phyloP scores from a whole-genome alignment of 192 early-diverging fungal genomes.

The Obelidium mucronatum region DNA sequence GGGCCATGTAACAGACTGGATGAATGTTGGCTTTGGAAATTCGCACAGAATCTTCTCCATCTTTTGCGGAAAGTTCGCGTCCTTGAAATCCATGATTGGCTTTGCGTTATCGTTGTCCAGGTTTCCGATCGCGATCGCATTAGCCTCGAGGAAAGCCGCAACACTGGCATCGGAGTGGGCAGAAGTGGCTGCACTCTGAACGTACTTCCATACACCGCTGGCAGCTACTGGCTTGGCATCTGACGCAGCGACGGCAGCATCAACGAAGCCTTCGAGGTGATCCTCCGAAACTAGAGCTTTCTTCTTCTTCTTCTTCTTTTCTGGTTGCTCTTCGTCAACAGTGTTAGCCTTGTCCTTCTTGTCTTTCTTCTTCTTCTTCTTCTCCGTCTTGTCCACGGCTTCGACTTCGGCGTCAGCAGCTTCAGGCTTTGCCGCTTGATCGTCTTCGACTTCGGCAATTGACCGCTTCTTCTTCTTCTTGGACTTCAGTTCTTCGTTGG shows the following conservation, averaged over 20 bases:
- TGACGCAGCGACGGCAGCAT: not conserved
- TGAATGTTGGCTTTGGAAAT: constrained; percentile 89
- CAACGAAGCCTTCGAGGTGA: not conserved
- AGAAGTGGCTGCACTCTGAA: not conserved
- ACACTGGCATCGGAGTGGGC: constrained; percentile 28
- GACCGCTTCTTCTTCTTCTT: constrained; percentile 43
- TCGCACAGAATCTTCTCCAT: constrained; percentile 68
- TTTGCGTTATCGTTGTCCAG: constrained; percentile 22
- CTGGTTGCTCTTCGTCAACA: constrained; percentile 22
- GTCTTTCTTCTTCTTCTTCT: constrained; percentile 46
- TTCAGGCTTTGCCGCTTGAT: constrained; percentile 9
- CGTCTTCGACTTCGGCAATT: constrained; percentile 24
- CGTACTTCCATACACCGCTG: constrained; percentile 11
- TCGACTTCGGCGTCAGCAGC: constrained; percentile 22
- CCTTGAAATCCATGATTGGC: constrained; percentile 79
- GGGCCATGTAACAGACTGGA: constrained; percentile 95
- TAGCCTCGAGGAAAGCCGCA: constrained; percentile 44
- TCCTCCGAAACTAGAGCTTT: constrained; percentile 25
- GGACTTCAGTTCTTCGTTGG: constrained; percentile 22
- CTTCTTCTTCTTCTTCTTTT: constrained; percentile 63
- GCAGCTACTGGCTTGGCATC: not conserved
- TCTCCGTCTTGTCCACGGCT: not conserved
- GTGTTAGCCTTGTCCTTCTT: constrained; percentile 42
- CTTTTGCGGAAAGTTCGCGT: constrained; percentile 73
- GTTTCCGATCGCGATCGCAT: constrained; percentile 50